Percentiles rank a stretch among this genome's conserved stretches.
Evolutionary conservation across 2,329 filamentous ascomycete genomes (phyloP).

Genomic region (Alternaria sp.): DNA sequence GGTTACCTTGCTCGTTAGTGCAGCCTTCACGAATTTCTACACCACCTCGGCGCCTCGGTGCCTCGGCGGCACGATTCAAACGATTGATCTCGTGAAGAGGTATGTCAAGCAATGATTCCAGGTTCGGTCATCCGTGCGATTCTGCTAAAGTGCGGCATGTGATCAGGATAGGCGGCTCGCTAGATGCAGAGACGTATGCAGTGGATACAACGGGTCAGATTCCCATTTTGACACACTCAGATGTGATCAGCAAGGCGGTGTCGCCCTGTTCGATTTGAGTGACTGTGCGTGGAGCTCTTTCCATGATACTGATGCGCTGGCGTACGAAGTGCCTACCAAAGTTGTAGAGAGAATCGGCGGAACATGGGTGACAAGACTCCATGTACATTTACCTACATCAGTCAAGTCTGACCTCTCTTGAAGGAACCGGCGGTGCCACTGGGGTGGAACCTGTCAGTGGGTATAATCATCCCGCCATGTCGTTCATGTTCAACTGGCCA

Average conservation of each 20-base stretch:
- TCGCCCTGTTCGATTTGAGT: not conserved
- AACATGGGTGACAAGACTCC: not conserved
- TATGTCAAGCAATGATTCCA: constrained; percentile 31
- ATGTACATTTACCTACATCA: fast-evolving
- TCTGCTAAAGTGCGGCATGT: constrained; percentile 51
- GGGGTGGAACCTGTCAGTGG: not conserved
- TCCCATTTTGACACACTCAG: not conserved
- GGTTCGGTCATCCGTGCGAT: constrained; percentile 56
- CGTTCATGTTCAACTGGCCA: not conserved
- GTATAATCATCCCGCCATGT: not conserved
- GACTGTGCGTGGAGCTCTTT: not conserved
- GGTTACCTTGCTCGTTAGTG: too few species aligned
- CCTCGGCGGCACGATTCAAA: too few species aligned
- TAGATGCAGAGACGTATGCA: not conserved
- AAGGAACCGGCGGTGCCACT: not conserved
- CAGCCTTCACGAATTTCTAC: too few species aligned
- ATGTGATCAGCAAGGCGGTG: not conserved
- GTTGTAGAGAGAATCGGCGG: not conserved
- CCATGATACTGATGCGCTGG: not conserved
- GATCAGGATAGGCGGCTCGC: constrained; percentile 53
- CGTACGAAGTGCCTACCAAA: not conserved
- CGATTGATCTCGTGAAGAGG: too few species aligned
- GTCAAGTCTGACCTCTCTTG: not conserved
- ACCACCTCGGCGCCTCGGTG: too few species aligned
- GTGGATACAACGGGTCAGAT: not conserved